Percentiles rank a stretch among this genome's conserved stretches.
Evolutionary conservation across 2,329 filamentous ascomycete species (phyloP).

Genomic region (Epichloe coenophiala): DNA sequence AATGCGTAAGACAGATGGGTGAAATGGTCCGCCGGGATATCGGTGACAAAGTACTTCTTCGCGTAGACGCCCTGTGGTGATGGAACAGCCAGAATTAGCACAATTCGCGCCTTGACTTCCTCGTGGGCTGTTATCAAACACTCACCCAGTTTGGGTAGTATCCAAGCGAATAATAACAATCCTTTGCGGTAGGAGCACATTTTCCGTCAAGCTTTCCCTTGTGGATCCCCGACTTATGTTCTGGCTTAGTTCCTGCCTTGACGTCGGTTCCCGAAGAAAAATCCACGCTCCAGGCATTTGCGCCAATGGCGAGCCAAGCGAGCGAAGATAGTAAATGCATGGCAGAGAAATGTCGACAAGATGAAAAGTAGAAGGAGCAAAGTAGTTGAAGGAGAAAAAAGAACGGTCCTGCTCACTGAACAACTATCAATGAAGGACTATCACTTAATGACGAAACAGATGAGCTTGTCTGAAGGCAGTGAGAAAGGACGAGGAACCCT

Average conservation of each 20-base stretch:
- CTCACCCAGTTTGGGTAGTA: constrained; percentile 2
- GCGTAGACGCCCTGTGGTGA: constrained; percentile 46
- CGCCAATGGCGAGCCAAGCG: constrained; percentile 1
- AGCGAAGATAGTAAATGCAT: constrained; percentile 1
- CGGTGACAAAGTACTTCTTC: constrained; percentile 53
- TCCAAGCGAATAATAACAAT: background rate
- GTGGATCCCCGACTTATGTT: background rate
- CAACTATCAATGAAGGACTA: too few relatives aligned
- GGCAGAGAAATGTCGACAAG: background rate
- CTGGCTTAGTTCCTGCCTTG: too few relatives aligned
- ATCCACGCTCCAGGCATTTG: background rate
- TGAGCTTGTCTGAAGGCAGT: too few relatives aligned
- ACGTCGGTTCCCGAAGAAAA: background rate
- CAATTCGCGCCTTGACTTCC: too few relatives aligned
- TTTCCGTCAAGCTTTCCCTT: too few relatives aligned
- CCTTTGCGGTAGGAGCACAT: too few relatives aligned
- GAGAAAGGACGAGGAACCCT: too few relatives aligned
- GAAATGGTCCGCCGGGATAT: constrained; percentile 52
- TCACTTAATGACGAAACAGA: too few relatives aligned
- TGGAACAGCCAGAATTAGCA: too few relatives aligned
- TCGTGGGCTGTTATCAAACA: background rate
- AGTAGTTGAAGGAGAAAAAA: background rate
- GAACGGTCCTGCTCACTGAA: background rate
- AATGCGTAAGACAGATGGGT: constrained; percentile 60
- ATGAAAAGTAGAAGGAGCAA: background rate